Evolutionary conservation across 306 rosid species (phyloP).

Genomic region (Luffa aegyptiaca): DNA sequence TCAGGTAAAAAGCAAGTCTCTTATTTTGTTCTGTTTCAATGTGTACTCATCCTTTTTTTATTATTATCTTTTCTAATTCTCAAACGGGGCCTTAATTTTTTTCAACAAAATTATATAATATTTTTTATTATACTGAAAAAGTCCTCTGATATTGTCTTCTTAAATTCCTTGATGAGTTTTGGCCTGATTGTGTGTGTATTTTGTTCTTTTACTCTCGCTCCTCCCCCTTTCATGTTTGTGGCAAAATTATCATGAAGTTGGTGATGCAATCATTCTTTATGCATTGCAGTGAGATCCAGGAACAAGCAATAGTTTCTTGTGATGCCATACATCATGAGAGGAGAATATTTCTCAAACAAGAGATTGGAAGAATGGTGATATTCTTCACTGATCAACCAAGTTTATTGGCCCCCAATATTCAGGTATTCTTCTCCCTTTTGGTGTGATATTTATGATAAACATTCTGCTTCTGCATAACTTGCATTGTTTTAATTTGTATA

Average conservation of each 20-base stretch:
- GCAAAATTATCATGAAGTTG: slow-evolving; percentile 14
- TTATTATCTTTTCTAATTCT: no score
- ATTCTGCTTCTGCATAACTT: neutral
- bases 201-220: neutral
- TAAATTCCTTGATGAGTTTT: neutral
- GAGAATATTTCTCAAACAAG: slow-evolving; percentile 94
- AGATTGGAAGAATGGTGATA: slow-evolving; percentile 94
- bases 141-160: neutral
- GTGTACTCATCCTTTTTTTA: neutral
- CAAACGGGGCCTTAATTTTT: no score
- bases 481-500: neutral
- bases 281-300: slow-evolving; percentile 86
- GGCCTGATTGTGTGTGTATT: neutral
- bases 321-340: slow-evolving; percentile 87
- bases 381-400: slow-evolving; percentile 96
- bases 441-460: neutral
- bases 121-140: neutral
- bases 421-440: slow-evolving; percentile 40
- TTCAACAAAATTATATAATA: neutral
- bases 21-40: slow-evolving; percentile 7
- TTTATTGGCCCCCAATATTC: slow-evolving; percentile 91
- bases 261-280: slow-evolving; percentile 15
- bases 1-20: slow-evolving; percentile 44
- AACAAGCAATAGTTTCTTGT: slow-evolving; percentile 75
- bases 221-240: slow-evolving; percentile 3